A percentile compares a stretch with the other conserved stretches of the same genome.
Evolutionary conservation across 1,284 basidiomycete species (phyloP).

Genomic region (Paramarasmius palmivorus): DNA sequence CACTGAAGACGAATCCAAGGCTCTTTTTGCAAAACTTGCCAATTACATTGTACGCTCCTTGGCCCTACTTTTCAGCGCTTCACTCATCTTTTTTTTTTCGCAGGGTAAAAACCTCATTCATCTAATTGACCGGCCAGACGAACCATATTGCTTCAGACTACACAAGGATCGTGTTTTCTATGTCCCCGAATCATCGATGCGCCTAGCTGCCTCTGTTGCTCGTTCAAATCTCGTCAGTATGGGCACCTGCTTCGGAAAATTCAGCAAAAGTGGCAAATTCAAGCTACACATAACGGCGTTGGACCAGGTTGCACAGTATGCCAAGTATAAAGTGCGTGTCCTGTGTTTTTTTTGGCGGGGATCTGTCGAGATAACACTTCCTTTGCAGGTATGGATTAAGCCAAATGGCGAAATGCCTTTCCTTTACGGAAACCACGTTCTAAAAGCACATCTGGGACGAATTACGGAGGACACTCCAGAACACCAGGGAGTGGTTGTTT

Average conservation of each 20-base stretch:
- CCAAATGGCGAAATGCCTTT: constrained; percentile 99
- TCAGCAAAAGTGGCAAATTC: constrained; percentile 97
- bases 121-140: constrained; percentile 83
- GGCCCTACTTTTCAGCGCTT: neutral
- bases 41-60: constrained; percentile 77
- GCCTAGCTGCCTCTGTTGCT: constrained; percentile 89
- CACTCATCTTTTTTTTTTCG: constrained; percentile 2
- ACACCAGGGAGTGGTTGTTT: constrained; percentile 97
- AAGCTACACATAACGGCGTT: constrained; percentile 94
- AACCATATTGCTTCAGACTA: constrained; percentile 88
- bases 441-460: constrained; percentile 98
- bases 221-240: constrained; percentile 91
- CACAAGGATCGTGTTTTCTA: constrained; percentile 94
- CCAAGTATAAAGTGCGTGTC: constrained; percentile 88
- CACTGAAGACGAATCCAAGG: constrained; percentile 85
- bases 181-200: constrained; percentile 92
- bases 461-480: constrained; percentile 99
- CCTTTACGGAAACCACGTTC: constrained; percentile 97
- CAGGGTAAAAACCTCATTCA: constrained; percentile 91
- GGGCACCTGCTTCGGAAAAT: constrained; percentile 98
- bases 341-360: constrained; percentile 2
- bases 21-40: constrained; percentile 87
- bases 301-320: constrained; percentile 94
- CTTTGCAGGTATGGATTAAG: constrained; percentile 93
- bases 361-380: neutral